Base-by-base conservation (phyloP, 345 rosid species). In the Eucalyptus fibrosa region DNA sequence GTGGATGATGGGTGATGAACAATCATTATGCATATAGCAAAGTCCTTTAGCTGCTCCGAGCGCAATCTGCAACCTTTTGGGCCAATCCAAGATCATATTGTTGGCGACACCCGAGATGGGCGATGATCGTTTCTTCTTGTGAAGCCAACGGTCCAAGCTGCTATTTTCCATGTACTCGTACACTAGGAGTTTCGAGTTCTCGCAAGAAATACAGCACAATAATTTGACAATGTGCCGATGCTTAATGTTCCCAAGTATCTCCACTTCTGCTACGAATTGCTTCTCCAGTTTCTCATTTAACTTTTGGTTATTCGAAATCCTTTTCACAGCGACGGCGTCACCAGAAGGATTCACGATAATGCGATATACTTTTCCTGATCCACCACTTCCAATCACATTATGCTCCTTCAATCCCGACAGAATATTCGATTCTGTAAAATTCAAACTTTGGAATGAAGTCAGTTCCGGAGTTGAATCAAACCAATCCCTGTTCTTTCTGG, bases 1-100 rank as follows among this genome's bases (percentile, higher is more conserved):
- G 62, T 96, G 98, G 47, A 95, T 86, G 67, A 96, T 90, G 11
- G 98, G 95, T 1, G 95, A 94, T 7, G 91, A 89, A 90, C 95
- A 95, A 51, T 90, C 94, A 87, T 93, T 94, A 90, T 96, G 98
- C 96, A 96, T 94, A 88, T 96, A 95, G 93, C 93, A 90, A 30
- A 96, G 95, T 13, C 96, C 97, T 89, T 87, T 92, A 23, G 96
- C 98, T 37, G 96, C 96, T 86, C 96, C 97, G 3, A 92, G 69
- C 2, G 97, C 97, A n/a, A 96, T 94, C 89, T 89, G 89, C 89
- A 95, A 87, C 91, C 98, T 93, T 47, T 85, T 91, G 4, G 96
- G 94, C 98, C 97, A 95, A 50, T 90, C 92, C 89, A 96, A 91
- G 50, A 67, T 53, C 51, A 89, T 89, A 56, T 50, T 17, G 44